phyloP scores from a whole-genome alignment of 148 eudicot genomes.

The Chenopodium suecicum region DNA sequence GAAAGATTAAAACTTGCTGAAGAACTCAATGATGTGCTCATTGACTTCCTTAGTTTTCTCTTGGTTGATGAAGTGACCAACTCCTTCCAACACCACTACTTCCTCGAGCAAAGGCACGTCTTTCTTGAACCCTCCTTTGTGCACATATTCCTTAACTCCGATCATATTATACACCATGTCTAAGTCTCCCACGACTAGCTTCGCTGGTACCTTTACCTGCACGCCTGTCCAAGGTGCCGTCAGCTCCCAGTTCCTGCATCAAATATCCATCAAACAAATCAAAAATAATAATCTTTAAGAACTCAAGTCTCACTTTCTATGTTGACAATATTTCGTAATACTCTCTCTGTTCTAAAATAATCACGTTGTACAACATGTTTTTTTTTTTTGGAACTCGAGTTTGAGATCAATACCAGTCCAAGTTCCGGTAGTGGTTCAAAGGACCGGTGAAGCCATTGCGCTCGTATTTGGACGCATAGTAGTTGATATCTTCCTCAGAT shows the following conservation, averaged over 20 bases:
- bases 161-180: constrained; percentile 73
- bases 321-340: no score
- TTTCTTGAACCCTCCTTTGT: constrained; percentile 55
- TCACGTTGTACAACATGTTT: no score
- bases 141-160: constrained; percentile 68
- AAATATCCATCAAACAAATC: neutral
- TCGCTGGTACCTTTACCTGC: constrained; percentile 55
- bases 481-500: constrained; percentile 59
- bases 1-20: constrained; percentile 38
- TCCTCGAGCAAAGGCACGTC: constrained; percentile 71
- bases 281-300: neutral
- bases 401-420: constrained; percentile 45
- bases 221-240: constrained; percentile 69
- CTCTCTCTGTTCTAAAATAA: neutral
- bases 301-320: no score
- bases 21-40: constrained; percentile 46
- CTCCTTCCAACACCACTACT: constrained; percentile 58
- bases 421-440: constrained; percentile 61
- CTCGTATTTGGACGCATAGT: constrained; percentile 47
- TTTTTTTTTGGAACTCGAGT: neutral
- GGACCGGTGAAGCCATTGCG: constrained; percentile 68
- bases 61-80: constrained; percentile 76
- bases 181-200: constrained; percentile 55
- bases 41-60: constrained; percentile 56
- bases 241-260: constrained; percentile 77